These are phyloP conservation scores for Yamadazyma pseudoaaseri DNA, from an alignment of 1,139 yeast genomes.

Conservation along the genomic window DNA sequence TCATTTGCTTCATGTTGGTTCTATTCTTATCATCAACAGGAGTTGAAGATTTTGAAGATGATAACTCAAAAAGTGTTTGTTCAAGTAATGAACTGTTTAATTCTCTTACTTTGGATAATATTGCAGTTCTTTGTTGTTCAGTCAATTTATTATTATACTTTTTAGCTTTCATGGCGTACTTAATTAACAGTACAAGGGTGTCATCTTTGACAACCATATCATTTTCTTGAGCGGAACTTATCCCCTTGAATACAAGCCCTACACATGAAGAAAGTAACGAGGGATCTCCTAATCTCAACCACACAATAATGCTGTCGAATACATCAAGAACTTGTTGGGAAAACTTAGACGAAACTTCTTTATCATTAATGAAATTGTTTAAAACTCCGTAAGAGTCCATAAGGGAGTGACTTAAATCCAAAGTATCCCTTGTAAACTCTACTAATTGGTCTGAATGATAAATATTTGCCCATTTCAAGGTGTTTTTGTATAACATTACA, in stretches of 20 bases:
- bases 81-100: constrained; percentile 56
- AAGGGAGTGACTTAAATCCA: constrained; percentile 72
- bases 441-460: constrained; percentile 59
- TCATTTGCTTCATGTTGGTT: constrained; percentile 34
- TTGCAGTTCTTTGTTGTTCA: constrained; percentile 56
- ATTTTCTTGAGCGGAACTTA: constrained; percentile 60
- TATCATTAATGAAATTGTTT: constrained; percentile 26
- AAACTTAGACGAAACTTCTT: constrained; percentile 19
- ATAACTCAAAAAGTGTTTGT: constrained; percentile 42
- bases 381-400: constrained; percentile 64
- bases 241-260: constrained; percentile 60
- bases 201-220: constrained; percentile 46
- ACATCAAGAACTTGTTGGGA: constrained; percentile 45
- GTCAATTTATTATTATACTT: constrained; percentile 64
- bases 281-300: constrained; percentile 81
- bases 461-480: constrained; percentile 70
- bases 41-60: constrained; percentile 1
- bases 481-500: constrained; percentile 63
- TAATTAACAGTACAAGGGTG: constrained; percentile 53
- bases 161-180: constrained; percentile 64
- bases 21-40: constrained; percentile 2
- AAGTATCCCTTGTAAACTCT: constrained; percentile 83
- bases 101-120: constrained; percentile 55
- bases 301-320: constrained; percentile 62
- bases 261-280: constrained; percentile 77